Percentiles rank a stretch among this genome's conserved stretches.
Evolutionary conservation across 768 basidiomycete species (phyloP).

Genomic region (Ephemerocybe angulata): DNA sequence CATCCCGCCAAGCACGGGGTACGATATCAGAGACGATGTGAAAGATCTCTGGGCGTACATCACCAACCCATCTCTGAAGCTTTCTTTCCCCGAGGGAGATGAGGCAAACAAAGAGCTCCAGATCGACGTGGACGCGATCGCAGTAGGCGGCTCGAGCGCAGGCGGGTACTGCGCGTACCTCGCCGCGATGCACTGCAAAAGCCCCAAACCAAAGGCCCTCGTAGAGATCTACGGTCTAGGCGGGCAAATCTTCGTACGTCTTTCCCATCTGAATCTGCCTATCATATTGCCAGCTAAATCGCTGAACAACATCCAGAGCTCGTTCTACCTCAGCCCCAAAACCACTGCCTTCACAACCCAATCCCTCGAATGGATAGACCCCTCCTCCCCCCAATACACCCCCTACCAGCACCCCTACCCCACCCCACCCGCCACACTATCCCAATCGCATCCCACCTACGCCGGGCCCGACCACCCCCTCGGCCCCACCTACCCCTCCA

Average conservation of each 20-base stretch:
- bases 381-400: conserved; percentile 41
- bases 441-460: conserved; percentile 42
- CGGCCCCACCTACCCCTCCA: conserved; percentile 56
- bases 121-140: conserved; percentile 44
- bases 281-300: not conserved
- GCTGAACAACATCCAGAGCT: conserved; percentile 40
- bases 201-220: conserved; percentile 53
- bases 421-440: conserved; percentile 24
- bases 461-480: conserved; percentile 35
- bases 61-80: conserved; percentile 10
- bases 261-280: not conserved
- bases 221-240: conserved; percentile 62
- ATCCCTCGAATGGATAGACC: conserved; percentile 52
- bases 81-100: not conserved
- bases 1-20: conserved; percentile 49
- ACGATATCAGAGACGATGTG: conserved; percentile 57
- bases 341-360: conserved; percentile 43
- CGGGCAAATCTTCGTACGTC: conserved; percentile 49
- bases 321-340: conserved; percentile 50
- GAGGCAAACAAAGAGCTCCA: conserved; percentile 21
- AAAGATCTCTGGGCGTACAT: conserved; percentile 53
- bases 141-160: conserved; percentile 55
- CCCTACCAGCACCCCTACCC: conserved; percentile 36
- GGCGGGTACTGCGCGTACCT: conserved; percentile 63
- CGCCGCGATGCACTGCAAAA: conserved; percentile 42